A percentile compares a stretch with the other conserved stretches of the same genome.
Evolutionary conservation across 164 flowering plant species (phyloP).

Genomic region (Nymphaea colorata): DNA sequence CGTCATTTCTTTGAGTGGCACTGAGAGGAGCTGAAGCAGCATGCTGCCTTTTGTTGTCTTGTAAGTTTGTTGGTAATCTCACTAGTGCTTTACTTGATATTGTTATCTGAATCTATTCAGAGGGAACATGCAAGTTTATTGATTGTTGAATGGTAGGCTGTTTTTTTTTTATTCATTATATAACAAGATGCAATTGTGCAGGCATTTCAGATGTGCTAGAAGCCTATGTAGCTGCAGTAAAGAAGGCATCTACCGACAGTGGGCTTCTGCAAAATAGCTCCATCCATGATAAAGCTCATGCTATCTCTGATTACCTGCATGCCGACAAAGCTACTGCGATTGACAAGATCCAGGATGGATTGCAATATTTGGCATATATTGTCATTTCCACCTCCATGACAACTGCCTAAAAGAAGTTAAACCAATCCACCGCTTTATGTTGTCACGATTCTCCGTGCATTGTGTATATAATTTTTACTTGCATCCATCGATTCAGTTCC

Average conservation of each 20-base stretch:
- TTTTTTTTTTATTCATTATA: too few relatives aligned
- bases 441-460: background rate
- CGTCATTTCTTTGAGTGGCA: too few relatives aligned
- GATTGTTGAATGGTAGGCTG: too few relatives aligned
- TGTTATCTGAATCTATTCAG: background rate
- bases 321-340: constrained; percentile 45
- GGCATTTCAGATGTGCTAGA: constrained; percentile 83
- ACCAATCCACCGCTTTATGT: background rate
- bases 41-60: background rate
- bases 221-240: constrained; percentile 60
- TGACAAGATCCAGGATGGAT: constrained; percentile 73
- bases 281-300: constrained; percentile 53
- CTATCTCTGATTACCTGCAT: constrained; percentile 49
- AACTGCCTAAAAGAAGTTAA: background rate
- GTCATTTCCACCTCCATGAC: constrained; percentile 62
- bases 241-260: constrained; percentile 38
- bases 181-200: constrained; percentile 11
- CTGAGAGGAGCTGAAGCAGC: background rate
- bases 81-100: background rate
- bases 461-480: too few relatives aligned
- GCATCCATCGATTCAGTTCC: background rate
- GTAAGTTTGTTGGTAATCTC: background rate
- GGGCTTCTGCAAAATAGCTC: constrained; percentile 29
- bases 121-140: too few relatives aligned
- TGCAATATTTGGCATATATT: constrained; percentile 59